These are phyloP conservation scores for Rhizoctonia solani DNA, from an alignment of 1,284 basidiomycete genomes.

Conservation along the genomic window DNA sequence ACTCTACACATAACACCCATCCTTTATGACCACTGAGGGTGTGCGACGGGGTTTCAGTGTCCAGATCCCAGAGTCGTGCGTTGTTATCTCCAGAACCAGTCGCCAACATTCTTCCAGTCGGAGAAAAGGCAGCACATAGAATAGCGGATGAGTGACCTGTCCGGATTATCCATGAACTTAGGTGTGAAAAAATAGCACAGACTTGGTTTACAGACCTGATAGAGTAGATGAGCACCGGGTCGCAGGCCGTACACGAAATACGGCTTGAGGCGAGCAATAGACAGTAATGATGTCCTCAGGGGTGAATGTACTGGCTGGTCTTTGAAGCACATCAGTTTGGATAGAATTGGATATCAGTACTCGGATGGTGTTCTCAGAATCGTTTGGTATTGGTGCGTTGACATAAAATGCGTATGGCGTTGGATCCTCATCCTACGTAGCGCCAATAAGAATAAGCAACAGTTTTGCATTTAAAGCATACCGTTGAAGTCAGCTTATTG, in stretches of 20 bases:
- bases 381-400: constrained; percentile 59
- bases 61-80: constrained; percentile 92
- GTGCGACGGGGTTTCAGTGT: constrained; percentile 90
- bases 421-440: constrained; percentile 75
- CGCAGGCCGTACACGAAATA: constrained; percentile 92
- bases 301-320: constrained; percentile 71
- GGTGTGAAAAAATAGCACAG: not conserved
- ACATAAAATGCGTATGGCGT: constrained; percentile 90
- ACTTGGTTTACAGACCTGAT: constrained; percentile 58
- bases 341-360: constrained; percentile 81
- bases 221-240: constrained; percentile 92
- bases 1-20: constrained; percentile 97
- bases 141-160: constrained; percentile 91
- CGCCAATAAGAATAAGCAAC: constrained; percentile 11
- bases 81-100: constrained; percentile 96
- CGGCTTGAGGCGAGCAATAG: constrained; percentile 91
- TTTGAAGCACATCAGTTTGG: constrained; percentile 73
- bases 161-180: constrained; percentile 4
- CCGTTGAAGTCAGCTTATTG: constrained; percentile 64
- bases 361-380: constrained; percentile 62
- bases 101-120: constrained; percentile 86
- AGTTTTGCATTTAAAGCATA: constrained; percentile 29
- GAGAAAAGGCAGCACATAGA: constrained; percentile 93
- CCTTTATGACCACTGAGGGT: constrained; percentile 88
- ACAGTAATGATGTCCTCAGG: constrained; percentile 87